phyloP scores from a whole-genome alignment of 331 rosid genomes.

The Prunus yedoensis region DNA sequence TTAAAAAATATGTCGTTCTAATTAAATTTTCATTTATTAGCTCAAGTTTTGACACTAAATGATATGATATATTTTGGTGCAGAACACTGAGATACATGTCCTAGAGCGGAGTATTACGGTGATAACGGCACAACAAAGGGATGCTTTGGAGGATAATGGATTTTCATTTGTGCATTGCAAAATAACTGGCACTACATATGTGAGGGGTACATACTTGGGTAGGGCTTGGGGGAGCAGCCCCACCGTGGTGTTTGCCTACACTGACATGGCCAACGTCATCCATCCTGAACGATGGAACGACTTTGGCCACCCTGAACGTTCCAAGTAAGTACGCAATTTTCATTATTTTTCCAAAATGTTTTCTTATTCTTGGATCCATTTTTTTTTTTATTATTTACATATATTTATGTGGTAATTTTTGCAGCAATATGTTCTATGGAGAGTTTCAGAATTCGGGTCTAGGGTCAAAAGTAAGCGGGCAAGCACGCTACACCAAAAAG shows the following conservation, averaged over 20 bases:
- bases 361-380: neutral
- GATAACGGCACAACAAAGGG: constrained; percentile 53
- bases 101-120: constrained; percentile 22
- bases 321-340: constrained; percentile 14
- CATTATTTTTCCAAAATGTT: neutral
- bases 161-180: constrained; percentile 52
- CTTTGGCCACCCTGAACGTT: constrained; percentile 5
- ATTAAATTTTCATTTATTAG: too few relatives aligned
- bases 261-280: constrained; percentile 22
- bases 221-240: constrained; percentile 51
- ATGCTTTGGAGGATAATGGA: constrained; percentile 5
- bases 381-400: neutral
- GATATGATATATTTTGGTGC: neutral
- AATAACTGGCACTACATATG: constrained; percentile 33
- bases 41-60: too few relatives aligned
- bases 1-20: too few relatives aligned
- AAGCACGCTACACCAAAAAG: neutral
- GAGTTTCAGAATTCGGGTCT: constrained; percentile 45
- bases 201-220: constrained; percentile 23
- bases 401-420: neutral
- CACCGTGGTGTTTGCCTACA: constrained; percentile 37
- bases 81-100: constrained; percentile 37
- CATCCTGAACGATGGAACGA: constrained; percentile 39
- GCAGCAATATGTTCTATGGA: constrained; percentile 43
- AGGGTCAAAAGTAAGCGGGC: constrained; percentile 1